These are phyloP conservation scores for Sporobolomyces pararoseus DNA, from an alignment of 768 basidiomycete species.

Conservation along the genomic window DNA sequence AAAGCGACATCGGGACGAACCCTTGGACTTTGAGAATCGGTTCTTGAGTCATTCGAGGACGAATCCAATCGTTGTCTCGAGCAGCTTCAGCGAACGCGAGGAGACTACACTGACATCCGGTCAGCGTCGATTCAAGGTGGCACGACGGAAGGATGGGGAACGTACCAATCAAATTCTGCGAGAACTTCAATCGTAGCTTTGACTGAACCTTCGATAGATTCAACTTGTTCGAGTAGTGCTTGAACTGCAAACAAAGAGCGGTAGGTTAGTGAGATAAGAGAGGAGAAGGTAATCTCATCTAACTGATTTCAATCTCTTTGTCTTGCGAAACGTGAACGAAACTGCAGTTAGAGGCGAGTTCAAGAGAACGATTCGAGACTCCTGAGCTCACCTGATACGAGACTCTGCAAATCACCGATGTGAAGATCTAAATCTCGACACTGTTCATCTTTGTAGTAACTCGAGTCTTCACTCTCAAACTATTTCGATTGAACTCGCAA, in stretches of 20 bases:
- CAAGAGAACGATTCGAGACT: not conserved
- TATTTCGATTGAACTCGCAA: slow-evolving; percentile 14
- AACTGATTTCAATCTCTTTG: slow-evolving; percentile 73
- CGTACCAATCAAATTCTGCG: slow-evolving; percentile 80
- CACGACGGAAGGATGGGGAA: not conserved
- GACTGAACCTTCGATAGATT: slow-evolving; percentile 59
- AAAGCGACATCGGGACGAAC: no score
- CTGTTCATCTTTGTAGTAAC: slow-evolving; percentile 43
- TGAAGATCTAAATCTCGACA: slow-evolving; percentile 59
- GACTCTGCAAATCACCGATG: slow-evolving; percentile 81
- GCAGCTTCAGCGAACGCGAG: slow-evolving; percentile 39
- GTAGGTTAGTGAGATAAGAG: not conserved
- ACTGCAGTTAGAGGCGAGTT: not conserved
- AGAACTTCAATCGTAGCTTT: slow-evolving; percentile 62
- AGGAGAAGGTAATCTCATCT: not conserved
- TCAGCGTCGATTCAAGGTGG: not conserved
- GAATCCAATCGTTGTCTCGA: slow-evolving; percentile 58
- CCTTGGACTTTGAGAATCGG: slow-evolving; percentile 59
- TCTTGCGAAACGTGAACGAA: slow-evolving; percentile 53
- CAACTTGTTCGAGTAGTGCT: slow-evolving; percentile 65
- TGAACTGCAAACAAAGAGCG: slow-evolving; percentile 54
- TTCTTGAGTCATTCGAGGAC: slow-evolving; percentile 76
- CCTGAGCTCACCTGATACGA: slow-evolving; percentile 63
- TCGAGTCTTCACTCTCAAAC: slow-evolving; percentile 35
- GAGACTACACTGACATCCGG: slow-evolving; percentile 12